Conservation (phyloP, 129 eudicot species). For the Escallonia herrerae region DNA sequence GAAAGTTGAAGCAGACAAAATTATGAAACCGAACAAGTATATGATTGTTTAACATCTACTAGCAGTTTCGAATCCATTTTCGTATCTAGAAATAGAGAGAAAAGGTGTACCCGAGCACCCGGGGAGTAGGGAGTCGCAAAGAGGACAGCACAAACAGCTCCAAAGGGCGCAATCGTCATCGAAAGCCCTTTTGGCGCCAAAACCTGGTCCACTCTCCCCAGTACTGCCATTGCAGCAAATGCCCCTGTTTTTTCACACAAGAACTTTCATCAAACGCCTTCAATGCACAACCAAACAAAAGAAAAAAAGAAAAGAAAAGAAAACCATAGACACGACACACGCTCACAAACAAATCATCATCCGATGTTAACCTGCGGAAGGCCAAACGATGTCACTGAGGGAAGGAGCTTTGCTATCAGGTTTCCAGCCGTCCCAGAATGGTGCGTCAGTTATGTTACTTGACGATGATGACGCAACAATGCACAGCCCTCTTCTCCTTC, state of each 20-base stretch:
- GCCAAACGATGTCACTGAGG: slow-evolving; percentile 86
- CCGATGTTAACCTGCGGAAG: slow-evolving; percentile 60
- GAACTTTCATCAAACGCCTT: background rate
- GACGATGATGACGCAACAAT: slow-evolving; percentile 23
- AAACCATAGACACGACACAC: too few relatives aligned
- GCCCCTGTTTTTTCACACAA: slow-evolving; percentile 43
- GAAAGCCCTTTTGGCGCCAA: slow-evolving; percentile 68
- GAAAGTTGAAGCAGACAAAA: too few relatives aligned
- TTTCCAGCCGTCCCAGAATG: slow-evolving; percentile 57
- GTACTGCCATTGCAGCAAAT: slow-evolving; percentile 90
- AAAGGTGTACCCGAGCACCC: slow-evolving; percentile 61
- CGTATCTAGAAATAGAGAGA: background rate
- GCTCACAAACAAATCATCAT: too few relatives aligned
- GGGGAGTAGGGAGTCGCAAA: slow-evolving; percentile 77
- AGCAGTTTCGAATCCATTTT: too few relatives aligned
- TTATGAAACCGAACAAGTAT: too few relatives aligned
- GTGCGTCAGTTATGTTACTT: slow-evolving; percentile 15
- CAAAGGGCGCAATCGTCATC: slow-evolving; percentile 83
- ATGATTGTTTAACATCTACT: too few relatives aligned
- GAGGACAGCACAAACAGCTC: slow-evolving; percentile 93
- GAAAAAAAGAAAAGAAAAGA: too few relatives aligned
- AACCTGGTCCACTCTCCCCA: slow-evolving; percentile 81
- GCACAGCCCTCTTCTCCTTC: background rate
- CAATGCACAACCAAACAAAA: background rate
- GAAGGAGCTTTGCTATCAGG: slow-evolving; percentile 71